A percentile compares a stretch with the other conserved stretches of the same genome.
Evolutionary conservation across 2,329 filamentous ascomycete genomes (phyloP).

Genomic region (Neocucurbitaria cava): DNA sequence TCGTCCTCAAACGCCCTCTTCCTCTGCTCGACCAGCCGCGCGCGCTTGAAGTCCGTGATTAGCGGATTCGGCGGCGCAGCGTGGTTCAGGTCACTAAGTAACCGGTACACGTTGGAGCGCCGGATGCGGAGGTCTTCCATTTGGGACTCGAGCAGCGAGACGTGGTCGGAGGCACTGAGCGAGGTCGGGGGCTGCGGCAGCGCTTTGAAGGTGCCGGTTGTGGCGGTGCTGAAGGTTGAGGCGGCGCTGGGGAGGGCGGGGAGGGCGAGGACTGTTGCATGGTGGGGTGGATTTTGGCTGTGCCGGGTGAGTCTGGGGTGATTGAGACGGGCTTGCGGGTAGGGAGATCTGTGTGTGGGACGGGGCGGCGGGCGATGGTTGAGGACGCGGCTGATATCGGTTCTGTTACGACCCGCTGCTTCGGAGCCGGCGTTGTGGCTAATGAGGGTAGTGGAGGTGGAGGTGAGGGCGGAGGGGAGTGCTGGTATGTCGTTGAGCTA

Average conservation of each 20-base stretch:
- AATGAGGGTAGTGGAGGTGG: conserved; percentile 44
- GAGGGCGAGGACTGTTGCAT: conserved; percentile 3
- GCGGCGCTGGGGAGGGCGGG: conserved; percentile 9
- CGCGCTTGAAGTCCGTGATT: conserved; percentile 45
- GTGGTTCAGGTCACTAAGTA: conserved; percentile 45
- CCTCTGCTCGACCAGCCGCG: conserved; percentile 42
- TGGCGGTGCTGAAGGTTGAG: conserved; percentile 35
- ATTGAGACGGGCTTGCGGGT: conserved; percentile 36
- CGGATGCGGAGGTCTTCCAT: conserved; percentile 48
- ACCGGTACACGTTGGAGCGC: conserved; percentile 46
- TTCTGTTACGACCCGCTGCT: conserved; percentile 29
- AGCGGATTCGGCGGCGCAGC: conserved; percentile 48
- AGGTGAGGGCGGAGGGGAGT: conserved; percentile 53
- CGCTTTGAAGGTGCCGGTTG: conserved; percentile 43
- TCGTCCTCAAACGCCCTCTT: conserved; percentile 48
- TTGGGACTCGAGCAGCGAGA: conserved; percentile 48
- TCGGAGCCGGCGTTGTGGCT: conserved; percentile 12
- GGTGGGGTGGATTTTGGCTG: conserved; percentile 21
- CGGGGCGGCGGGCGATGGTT: conserved; percentile 42
- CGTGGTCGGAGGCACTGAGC: conserved; percentile 43
- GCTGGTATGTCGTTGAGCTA: conserved; percentile 49
- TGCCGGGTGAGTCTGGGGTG: conserved; percentile 23
- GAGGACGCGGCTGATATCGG: conserved; percentile 35
- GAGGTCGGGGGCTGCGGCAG: conserved; percentile 48
- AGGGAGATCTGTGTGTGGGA: conserved; percentile 32